Evolutionary conservation across 2,329 filamentous ascomycete genomes (phyloP).

Genomic region (Fusarium xyrophilum): DNA sequence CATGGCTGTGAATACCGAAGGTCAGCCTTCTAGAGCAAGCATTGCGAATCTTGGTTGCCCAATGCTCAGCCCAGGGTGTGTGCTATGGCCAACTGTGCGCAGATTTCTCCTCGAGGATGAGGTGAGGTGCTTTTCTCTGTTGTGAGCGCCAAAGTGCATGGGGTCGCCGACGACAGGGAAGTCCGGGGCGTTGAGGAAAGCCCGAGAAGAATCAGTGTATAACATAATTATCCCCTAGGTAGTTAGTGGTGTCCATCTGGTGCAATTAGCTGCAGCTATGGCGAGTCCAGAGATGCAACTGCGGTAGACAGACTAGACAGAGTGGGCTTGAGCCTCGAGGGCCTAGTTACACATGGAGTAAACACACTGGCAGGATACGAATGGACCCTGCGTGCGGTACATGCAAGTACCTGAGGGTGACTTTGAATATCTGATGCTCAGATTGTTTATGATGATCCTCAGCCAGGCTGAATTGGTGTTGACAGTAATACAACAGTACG

Average conservation of each 20-base stretch:
- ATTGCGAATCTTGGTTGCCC: conserved; percentile 25
- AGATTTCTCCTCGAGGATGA: conserved; percentile 22
- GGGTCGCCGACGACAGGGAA: conserved; percentile 21
- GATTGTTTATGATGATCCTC: neutral
- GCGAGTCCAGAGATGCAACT: conserved; percentile 17
- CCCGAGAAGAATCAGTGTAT: conserved; percentile 14
- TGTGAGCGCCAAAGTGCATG: conserved; percentile 10
- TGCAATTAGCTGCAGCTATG: conserved; percentile 35
- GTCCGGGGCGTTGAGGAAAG: conserved; percentile 16
- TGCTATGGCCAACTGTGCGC: conserved; percentile 31
- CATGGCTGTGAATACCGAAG: neutral
- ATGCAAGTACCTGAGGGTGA: conserved; percentile 23
- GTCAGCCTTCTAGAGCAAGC: conserved; percentile 14
- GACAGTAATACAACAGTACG: neutral
- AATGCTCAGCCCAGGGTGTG: conserved; percentile 29
- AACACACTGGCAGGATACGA: neutral
- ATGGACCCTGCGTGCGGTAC: conserved; percentile 9
- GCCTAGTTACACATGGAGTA: neutral
- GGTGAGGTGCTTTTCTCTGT: conserved; percentile 9
- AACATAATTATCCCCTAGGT: neutral
- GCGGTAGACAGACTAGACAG: conserved; percentile 6
- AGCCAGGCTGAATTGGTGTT: conserved; percentile 14
- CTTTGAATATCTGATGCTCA: neutral
- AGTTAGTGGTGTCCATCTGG: neutral
- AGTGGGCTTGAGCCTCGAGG: conserved; percentile 21